These are phyloP conservation scores for Trichoderma lentiforme DNA, from an alignment of 2,329 filamentous ascomycete genomes.

Conservation along the genomic window DNA sequence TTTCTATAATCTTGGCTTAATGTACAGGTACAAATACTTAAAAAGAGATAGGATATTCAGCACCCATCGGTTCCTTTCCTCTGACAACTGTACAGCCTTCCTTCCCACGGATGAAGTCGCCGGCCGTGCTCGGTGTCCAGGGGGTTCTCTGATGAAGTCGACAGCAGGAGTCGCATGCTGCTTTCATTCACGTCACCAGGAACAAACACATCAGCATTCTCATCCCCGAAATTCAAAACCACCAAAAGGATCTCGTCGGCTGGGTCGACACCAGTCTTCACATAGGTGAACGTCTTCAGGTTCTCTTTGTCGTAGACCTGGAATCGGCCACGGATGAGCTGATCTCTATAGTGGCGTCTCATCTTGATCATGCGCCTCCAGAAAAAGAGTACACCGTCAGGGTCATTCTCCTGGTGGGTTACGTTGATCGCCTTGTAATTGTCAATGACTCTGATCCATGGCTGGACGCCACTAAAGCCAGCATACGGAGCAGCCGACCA, in stretches of 20 bases:
- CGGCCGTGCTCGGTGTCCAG: not conserved
- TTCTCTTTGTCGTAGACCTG: not conserved
- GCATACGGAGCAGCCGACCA: conserved; percentile 58
- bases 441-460: conserved; percentile 57
- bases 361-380: not conserved
- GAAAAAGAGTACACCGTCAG: not conserved
- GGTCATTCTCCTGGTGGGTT: not conserved
- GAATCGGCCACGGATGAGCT: not conserved
- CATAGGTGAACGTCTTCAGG: not conserved
- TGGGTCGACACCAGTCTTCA: not conserved
- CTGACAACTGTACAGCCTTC: not conserved
- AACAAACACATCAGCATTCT: not conserved
- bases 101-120: not conserved
- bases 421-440: conserved; percentile 47
- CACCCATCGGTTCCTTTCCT: not conserved
- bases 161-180: not conserved
- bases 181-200: not conserved
- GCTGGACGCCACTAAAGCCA: conserved; percentile 55
- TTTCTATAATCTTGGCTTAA: no score
- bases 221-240: not conserved
- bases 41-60: no score
- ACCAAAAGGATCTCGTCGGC: not conserved
- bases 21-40: no score
- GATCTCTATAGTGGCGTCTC: not conserved
- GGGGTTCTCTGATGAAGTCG: not conserved